Conservation (phyloP, 345 rosid species). For the Cardamine chenopodiifolia region DNA sequence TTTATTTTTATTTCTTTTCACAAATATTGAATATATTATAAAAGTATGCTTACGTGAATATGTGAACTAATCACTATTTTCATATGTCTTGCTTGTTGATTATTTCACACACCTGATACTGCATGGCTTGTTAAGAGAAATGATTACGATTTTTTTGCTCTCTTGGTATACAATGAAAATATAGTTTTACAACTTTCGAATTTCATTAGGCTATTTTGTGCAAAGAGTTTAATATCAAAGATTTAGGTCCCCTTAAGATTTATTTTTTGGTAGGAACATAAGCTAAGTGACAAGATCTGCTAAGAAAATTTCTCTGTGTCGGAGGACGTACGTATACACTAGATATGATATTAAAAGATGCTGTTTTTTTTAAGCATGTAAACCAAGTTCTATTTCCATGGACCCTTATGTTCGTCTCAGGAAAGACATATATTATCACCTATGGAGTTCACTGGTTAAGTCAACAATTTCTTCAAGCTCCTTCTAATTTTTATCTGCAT, state of each 20-base stretch:
- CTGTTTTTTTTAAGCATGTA: background rate
- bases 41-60: too few relatives aligned
- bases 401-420: background rate
- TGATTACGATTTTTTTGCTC: background rate
- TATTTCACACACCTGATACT: background rate
- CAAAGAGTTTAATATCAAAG: background rate
- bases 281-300: background rate
- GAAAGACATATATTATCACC: background rate
- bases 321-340: background rate
- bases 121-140: background rate
- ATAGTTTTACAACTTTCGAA: background rate
- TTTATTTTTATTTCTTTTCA: too few relatives aligned
- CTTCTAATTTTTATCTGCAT: background rate
- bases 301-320: background rate
- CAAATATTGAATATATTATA: too few relatives aligned
- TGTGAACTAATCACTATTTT: too few relatives aligned
- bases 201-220: background rate
- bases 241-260: background rate
- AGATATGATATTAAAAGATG: background rate
- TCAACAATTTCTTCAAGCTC: background rate
- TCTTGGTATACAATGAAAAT: background rate
- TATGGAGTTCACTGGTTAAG: background rate
- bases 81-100: background rate
- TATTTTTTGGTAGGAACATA: background rate
- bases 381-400: background rate